These are phyloP conservation scores for Colletotrichum orbiculare DNA, from an alignment of 2,329 filamentous ascomycete species.

Conservation along the genomic window DNA sequence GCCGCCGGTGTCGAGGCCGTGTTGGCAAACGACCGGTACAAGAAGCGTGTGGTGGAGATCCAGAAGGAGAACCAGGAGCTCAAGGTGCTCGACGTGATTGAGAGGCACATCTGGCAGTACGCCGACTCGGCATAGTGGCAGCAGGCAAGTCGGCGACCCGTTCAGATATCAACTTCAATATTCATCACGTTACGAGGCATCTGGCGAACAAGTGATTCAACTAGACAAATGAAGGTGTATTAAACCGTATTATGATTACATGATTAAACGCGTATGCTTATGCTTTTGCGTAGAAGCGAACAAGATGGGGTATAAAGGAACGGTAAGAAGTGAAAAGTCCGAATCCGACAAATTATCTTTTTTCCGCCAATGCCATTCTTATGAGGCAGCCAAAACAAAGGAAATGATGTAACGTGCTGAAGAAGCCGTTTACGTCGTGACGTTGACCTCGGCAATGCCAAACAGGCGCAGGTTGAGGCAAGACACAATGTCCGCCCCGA, in stretches of 20 bases:
- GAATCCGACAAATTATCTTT: conserved; percentile 9
- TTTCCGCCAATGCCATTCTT: conserved; percentile 2
- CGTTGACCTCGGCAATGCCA: conserved; percentile 21
- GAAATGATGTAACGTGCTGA: background rate
- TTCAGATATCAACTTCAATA: background rate
- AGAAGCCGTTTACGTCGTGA: background rate
- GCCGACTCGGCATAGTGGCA: conserved; percentile 9
- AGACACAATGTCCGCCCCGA: conserved; percentile 8
- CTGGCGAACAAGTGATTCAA: too few relatives aligned
- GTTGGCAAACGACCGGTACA: conserved; percentile 44
- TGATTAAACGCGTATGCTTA: conserved; percentile 14
- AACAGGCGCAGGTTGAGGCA: conserved; percentile 31
- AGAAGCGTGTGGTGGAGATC: conserved; percentile 45
- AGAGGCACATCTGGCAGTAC: conserved; percentile 36
- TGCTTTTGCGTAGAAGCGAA: background rate
- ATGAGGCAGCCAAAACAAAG: background rate
- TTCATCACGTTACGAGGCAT: background rate
- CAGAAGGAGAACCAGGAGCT: conserved; percentile 48
- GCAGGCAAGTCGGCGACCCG: too few relatives aligned
- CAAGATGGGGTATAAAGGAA: background rate
- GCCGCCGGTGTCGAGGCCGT: conserved; percentile 46
- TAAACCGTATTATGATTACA: conserved; percentile 18
- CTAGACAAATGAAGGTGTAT: conserved; percentile 14
- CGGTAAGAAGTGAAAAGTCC: background rate
- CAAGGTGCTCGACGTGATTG: conserved; percentile 27